Evolutionary conservation across 1,284 basidiomycete genomes (phyloP), one percentile per base, ranked within the genome.

Genomic region (Ustilago cynodontis): DNA sequence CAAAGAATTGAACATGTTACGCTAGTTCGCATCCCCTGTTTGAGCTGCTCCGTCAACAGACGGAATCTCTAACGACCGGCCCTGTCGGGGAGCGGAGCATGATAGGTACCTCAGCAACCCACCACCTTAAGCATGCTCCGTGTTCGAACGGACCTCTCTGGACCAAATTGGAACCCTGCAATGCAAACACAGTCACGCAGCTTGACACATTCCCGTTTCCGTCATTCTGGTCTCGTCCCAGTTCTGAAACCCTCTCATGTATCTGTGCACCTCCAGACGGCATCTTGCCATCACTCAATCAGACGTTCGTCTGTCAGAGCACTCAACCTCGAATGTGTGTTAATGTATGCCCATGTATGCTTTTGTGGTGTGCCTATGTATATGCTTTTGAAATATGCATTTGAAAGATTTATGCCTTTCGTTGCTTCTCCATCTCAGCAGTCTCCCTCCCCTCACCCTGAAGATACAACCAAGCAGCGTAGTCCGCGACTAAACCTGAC

Each of bases 401-500:
- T 9, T n/a, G 7, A 16, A 7, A n/a, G 41, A 11, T 3, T 28
- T 29, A 24, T 37, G 31, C 55, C 26, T 62, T 20, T 49, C 20
- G 24, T 11, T 49, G 31, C 52, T 14, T n/a, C 45, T 63, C 35
- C 2, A 31, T 7, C 6, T 41, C 26, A 47, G 33, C 41, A 9
- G 33, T 0, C 14, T 64, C 10, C 31, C 9, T 22, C 20, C 41
- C 28, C 43, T 37, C 37, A 35, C 29, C 31, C 6, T 77, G 37
- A 20, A 71, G 60, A 24, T 70, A 77, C n/a, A 73, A 57, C 71
- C 71, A 77, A 22, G 67, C 66, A 11, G 61, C 57, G 81, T 95
- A 98, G 87, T 99, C 96, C 8, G 88, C 89, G 7, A 91, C 84
- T 18, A 94, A 89, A 2, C 96, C 96, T 82, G 90, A 89, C 92